Conservation (phyloP, 768 basidiomycete species). For the Mycena maculata region DNA sequence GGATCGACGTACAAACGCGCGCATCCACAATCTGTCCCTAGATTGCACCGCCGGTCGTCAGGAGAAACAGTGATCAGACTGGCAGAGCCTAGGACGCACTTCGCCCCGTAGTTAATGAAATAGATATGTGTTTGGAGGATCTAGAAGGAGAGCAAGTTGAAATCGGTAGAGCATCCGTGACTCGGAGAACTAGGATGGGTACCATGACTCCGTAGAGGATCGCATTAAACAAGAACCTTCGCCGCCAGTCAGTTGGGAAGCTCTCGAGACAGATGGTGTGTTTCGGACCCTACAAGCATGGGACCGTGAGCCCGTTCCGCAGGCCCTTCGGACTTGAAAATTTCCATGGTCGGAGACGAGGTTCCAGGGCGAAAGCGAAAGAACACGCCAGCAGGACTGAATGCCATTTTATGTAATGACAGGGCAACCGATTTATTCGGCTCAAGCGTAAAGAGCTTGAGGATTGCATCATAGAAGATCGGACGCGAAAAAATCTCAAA, state of each 20-base stretch:
- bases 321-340: background rate
- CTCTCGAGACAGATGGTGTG: too few species aligned
- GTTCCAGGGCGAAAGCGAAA: background rate
- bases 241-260: too few species aligned
- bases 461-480: too few species aligned
- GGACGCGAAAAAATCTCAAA: too few species aligned
- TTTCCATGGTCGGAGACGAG: background rate
- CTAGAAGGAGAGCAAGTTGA: too few species aligned
- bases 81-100: too few species aligned
- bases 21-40: background rate
- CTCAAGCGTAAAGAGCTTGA: too few species aligned
- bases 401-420: background rate
- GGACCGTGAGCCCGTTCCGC: slow-evolving; percentile 45
- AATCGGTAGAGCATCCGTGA: too few species aligned
- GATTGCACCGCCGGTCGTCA: too few species aligned
- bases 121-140: slow-evolving; percentile 46
- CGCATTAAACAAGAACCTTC: slow-evolving; percentile 44
- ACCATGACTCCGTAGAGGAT: slow-evolving; percentile 49
- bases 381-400: background rate
- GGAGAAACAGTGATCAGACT: too few species aligned
- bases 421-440: too few species aligned
- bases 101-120: background rate
- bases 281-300: slow-evolving; percentile 38
- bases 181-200: too few species aligned
- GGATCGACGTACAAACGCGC: background rate